These are phyloP conservation scores for Zygotorulaspora danielsina DNA, from an alignment of 805 yeast genomes.

Conservation along the genomic window DNA sequence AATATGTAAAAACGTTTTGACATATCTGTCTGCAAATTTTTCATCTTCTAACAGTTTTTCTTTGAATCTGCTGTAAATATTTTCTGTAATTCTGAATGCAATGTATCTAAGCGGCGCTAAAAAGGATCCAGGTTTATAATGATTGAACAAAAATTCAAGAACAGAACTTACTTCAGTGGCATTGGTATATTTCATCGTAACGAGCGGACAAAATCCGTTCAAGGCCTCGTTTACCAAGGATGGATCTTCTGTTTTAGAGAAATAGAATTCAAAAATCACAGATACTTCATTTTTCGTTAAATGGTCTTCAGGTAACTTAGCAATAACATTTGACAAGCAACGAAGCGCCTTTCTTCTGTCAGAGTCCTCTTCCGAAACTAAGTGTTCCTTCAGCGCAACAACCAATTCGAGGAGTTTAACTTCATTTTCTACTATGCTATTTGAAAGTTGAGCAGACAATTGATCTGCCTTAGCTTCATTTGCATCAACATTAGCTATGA, in stretches of 20 bases:
- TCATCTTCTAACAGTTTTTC: slow-evolving; percentile 20
- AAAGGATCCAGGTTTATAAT: slow-evolving; percentile 53
- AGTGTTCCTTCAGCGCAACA: slow-evolving; percentile 52
- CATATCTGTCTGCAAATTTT: slow-evolving; percentile 39
- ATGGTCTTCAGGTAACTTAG: slow-evolving; percentile 26
- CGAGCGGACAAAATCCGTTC: slow-evolving; percentile 49
- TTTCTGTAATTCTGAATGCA: slow-evolving; percentile 49
- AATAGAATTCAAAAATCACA: slow-evolving; percentile 48
- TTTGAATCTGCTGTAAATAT: slow-evolving; percentile 33
- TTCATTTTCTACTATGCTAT: slow-evolving; percentile 22
- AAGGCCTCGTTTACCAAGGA: slow-evolving; percentile 49
- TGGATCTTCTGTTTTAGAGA: slow-evolving; percentile 65
- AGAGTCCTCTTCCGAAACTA: slow-evolving; percentile 55
- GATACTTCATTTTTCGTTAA: slow-evolving; percentile 40
- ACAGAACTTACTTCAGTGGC: slow-evolving; percentile 37
- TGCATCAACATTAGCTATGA: slow-evolving; percentile 40
- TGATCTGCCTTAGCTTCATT: slow-evolving; percentile 32
- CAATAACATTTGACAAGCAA: slow-evolving; percentile 41
- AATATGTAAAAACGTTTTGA: slow-evolving; percentile 57
- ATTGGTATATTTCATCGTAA: slow-evolving; percentile 48
- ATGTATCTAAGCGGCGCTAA: slow-evolving; percentile 59
- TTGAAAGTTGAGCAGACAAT: slow-evolving; percentile 32
- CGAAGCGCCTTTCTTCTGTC: slow-evolving; percentile 48
- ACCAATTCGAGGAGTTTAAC: slow-evolving; percentile 50
- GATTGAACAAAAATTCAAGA: slow-evolving; percentile 35